Base-by-base conservation (phyloP, 140 eudicot species). In the Bidens hawaiensis region DNA sequence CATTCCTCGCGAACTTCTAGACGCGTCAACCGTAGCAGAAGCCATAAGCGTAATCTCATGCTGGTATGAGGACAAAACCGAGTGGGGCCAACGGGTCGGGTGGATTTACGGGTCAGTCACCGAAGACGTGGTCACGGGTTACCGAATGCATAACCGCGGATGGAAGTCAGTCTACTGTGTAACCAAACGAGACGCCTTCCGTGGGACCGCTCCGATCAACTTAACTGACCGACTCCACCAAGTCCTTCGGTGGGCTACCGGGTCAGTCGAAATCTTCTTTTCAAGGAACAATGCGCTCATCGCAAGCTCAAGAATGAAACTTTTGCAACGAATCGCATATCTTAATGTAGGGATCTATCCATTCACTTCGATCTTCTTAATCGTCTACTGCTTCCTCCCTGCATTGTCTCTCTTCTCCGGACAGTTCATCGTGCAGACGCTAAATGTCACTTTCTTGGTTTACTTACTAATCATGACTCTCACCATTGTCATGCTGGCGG, bases 1-100 rank as follows among this genome's bases (percentile, higher is more conserved):
- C 52, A 80, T 87, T n/a, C 88, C 86, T 2, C 82, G 96, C 3
- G 95, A 84, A 67, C 88, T 84, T 43, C 95, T 91, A 3, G 96
- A 91, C 45, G 96, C 96, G 3, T 69, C 96, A 13, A 82, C 89
- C 0, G 98, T 91, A n/a, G 96, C 98, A 2, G 98, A 87, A 65
- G 98, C 98, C 4, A 91, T 91, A 11, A 82, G 94, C 48, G 95
- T 88, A 56, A 84, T 91, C 60, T 91, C 98, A 5, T 91, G 96
- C 79, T 91, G 98, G 98, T 91, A 91, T 26, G 98, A 91, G 86
- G 98, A 91, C 57, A 87, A 91, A 69, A 91, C 98, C 12, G 98
- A 91, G 49, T 91, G 98, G 98, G 98, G 98, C 4, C 85, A 82
- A 14, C 91, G 98, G 9, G 91, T 91, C 9, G 98, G 96, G 54